These are phyloP conservation scores for Ophiorrhiza pumila DNA, from an alignment of 257 asterid species.

Conservation along the genomic window DNA sequence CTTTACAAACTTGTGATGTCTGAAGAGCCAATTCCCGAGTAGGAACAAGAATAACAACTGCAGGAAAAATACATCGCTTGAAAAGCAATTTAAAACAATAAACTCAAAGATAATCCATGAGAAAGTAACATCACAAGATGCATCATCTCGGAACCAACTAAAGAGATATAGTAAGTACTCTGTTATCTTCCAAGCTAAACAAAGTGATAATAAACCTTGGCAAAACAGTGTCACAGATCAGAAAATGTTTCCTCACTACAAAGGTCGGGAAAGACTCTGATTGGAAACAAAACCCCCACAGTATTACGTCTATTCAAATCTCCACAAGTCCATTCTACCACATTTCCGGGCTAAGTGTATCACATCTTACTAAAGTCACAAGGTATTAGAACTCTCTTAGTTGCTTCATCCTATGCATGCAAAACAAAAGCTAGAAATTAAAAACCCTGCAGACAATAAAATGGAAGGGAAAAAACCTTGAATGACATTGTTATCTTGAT, in stretches of 20 bases:
- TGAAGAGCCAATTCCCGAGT: conserved; percentile 89
- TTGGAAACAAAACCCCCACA: background rate
- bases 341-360: background rate
- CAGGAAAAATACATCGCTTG: conserved; percentile 18
- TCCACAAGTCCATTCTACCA: background rate
- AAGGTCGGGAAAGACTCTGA: background rate
- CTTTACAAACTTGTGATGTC: conserved; percentile 87
- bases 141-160: background rate
- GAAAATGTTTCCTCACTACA: background rate
- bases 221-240: background rate
- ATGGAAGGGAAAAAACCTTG: conserved; percentile 51
- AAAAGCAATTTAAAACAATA: background rate
- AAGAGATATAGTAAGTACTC: background rate
- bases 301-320: background rate
- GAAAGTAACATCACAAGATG: background rate
- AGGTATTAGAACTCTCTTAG: background rate
- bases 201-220: background rate
- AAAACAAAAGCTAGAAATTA: background rate
- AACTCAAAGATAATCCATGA: background rate
- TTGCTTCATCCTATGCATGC: background rate
- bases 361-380: background rate
- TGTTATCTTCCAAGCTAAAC: background rate
- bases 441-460: conserved; percentile 3
- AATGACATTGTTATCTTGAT: conserved; percentile 73
- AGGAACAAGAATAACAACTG: conserved; percentile 85